Base-by-base conservation (phyloP, 2,329 filamentous ascomycete species). In the Coniochaeta sp. region DNA sequence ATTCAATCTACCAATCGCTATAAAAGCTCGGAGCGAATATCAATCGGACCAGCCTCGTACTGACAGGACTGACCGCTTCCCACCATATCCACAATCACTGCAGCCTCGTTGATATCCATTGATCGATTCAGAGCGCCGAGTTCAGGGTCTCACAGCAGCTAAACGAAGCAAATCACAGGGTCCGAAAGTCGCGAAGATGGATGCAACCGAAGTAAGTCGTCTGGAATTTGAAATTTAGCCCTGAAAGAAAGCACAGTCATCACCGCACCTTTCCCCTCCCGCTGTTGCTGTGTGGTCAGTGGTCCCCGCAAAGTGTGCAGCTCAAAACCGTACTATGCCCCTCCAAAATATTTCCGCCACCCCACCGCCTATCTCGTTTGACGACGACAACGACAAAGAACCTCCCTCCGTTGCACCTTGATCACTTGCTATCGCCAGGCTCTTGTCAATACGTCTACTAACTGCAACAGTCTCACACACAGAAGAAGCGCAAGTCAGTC, bases 401-500 rank as follows among this genome's bases (percentile, higher is more conserved):
- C 33, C 8, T 57, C 54, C n/a, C n/a, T 28, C n/a, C 52, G 24
- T 28, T 55, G 52, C 31, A n/a, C 17, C n/a, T n/a, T 17, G 31
- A 34, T 57, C 54, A 22, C 50, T 24, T 5, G 2, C 38, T 55
- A 55, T 34, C n/a, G 47, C 22, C 28, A 17, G 22, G 6, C 26
- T 47, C 26, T 55, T 33, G 28, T 55, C 52, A n/a, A 3, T 55
- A 5, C 11, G 2, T 17, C 19, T 61, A 56, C 68, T 69, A 62
- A 67, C 66, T 58, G 57, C 63, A 50, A 59, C 64, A 6, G 14
- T 24, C 31, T 22, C 33, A 57, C 19, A 67, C 69, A 38, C 54
- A 38, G 7, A 57, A 57, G 31, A 57, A 89, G 71, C 89, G 93
- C 78, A 96, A 98, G 79, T 96, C 91, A 55, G 93, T 98, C 71